These are phyloP conservation scores for Coemansia sp. DNA, from an alignment of 192 early-diverging fungal genomes.

Conservation along the genomic window DNA sequence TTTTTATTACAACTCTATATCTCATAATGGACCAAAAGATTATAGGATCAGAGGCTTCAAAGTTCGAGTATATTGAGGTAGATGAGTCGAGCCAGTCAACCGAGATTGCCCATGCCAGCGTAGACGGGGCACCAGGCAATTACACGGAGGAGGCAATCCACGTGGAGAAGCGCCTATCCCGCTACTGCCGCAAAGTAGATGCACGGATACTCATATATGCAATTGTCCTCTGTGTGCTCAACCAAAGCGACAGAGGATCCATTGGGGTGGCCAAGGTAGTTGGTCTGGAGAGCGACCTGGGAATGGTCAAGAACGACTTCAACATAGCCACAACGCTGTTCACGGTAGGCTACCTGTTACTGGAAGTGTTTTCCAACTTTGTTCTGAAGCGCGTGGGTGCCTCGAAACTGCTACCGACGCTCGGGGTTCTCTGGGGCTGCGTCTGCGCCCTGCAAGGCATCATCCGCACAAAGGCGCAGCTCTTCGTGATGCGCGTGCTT, in stretches of 20 bases:
- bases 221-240: constrained; percentile 34
- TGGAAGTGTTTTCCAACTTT: constrained; percentile 51
- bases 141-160: neutral
- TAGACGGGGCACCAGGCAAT: neutral
- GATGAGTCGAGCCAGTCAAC: neutral
- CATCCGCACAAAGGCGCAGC: constrained; percentile 34
- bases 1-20: neutral
- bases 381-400: constrained; percentile 46
- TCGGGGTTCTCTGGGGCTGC: constrained; percentile 45
- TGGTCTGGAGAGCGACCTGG: constrained; percentile 48
- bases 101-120: neutral
- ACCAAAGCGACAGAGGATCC: constrained; percentile 48
- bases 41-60: constrained; percentile 29
- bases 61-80: constrained; percentile 37
- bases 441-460: constrained; percentile 49
- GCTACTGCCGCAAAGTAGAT: constrained; percentile 48
- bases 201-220: constrained; percentile 39
- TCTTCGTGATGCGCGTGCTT: constrained; percentile 41
- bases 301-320: constrained; percentile 47
- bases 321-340: constrained; percentile 50
- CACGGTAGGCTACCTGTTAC: constrained; percentile 42
- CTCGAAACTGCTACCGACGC: constrained; percentile 38
- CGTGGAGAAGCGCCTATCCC: constrained; percentile 11
- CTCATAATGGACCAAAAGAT: neutral
- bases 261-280: constrained; percentile 55